phyloP scores from a whole-genome alignment of 257 asterid species.

The Striga asiatica region DNA sequence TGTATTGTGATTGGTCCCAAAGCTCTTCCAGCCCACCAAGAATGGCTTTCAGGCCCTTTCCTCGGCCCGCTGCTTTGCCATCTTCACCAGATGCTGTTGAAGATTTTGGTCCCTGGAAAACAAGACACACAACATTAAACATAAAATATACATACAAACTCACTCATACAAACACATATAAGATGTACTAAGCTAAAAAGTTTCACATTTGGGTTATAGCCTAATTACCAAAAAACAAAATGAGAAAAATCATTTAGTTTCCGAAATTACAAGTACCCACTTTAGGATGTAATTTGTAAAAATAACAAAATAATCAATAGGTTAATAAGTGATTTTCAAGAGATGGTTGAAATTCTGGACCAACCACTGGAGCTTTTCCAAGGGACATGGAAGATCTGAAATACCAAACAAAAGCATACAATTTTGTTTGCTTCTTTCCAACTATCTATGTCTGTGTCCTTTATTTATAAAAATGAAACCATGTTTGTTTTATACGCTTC shows the following conservation, averaged over 20 bases:
- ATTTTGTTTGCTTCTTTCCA: too few relatives aligned
- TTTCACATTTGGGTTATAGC: neutral
- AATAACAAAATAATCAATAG: too few relatives aligned
- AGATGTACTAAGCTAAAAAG: too few relatives aligned
- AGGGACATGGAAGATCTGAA: neutral
- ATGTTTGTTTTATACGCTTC: too few relatives aligned
- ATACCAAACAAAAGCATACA: neutral
- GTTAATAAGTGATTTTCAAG: too few relatives aligned
- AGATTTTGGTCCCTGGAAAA: slow-evolving; percentile 49
- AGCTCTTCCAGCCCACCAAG: slow-evolving; percentile 95
- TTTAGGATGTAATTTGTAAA: neutral
- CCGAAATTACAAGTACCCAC: neutral
- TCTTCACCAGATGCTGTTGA: slow-evolving; percentile 41
- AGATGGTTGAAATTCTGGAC: too few relatives aligned
- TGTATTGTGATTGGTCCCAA: slow-evolving; percentile 99
- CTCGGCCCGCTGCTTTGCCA: slow-evolving; percentile 40
- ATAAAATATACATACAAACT: too few relatives aligned
- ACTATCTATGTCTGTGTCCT: too few relatives aligned
- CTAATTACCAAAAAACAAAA: neutral
- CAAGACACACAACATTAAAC: neutral
- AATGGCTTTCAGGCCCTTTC: slow-evolving; percentile 78
- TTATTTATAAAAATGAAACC: too few relatives aligned
- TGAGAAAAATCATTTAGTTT: too few relatives aligned
- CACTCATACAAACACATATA: too few relatives aligned
- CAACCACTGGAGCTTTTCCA: too few relatives aligned